Evolutionary conservation across 441 rosid species (phyloP).

Genomic region (Pelargonium australe): DNA sequence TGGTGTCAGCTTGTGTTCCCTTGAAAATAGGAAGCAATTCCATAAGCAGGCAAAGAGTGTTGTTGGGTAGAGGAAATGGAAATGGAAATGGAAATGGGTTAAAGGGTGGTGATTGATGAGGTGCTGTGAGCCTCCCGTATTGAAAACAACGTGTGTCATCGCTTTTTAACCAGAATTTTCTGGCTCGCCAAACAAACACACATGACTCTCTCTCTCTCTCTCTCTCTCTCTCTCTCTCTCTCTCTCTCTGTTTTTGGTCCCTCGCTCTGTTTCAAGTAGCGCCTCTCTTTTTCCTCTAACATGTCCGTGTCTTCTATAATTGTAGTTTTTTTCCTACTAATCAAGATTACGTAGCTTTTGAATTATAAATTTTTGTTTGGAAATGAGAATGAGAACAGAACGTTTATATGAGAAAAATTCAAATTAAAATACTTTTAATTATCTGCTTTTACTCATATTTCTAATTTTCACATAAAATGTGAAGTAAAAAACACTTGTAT

Average conservation of each 20-base stretch:
- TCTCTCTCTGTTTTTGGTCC: not conserved
- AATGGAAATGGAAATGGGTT: not conserved
- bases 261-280: not conserved
- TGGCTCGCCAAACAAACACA: not conserved
- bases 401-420: no score
- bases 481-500: no score
- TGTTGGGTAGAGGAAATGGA: conserved; percentile 5
- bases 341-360: no score
- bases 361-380: no score
- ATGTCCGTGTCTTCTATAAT: no score
- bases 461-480: no score
- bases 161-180: conserved; percentile 20
- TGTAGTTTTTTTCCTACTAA: no score
- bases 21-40: conserved; percentile 23
- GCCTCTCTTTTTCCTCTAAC: no score
- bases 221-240: conserved; percentile 7
- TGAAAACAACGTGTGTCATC: conserved; percentile 19
- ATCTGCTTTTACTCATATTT: no score
- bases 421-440: no score
- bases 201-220: conserved; percentile 8
- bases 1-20: conserved; percentile 15
- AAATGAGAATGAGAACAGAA: no score
- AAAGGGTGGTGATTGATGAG: conserved; percentile 13
- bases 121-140: conserved; percentile 21
- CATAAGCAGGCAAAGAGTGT: conserved; percentile 19